Conservation (phyloP, 2,329 filamentous ascomycete species). For the Tolypocladium paradoxum region DNA sequence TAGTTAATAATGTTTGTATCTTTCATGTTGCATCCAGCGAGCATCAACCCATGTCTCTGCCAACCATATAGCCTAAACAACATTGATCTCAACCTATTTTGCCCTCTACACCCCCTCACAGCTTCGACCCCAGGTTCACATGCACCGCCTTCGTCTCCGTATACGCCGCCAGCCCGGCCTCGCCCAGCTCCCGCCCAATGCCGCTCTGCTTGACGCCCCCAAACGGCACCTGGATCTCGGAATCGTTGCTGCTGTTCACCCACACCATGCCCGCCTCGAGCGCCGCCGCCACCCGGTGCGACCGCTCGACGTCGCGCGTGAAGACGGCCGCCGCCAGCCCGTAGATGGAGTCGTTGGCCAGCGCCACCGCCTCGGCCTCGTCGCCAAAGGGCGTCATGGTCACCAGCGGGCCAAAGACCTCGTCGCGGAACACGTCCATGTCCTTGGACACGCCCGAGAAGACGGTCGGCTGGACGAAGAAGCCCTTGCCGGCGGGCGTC, state of each 20-base stretch:
- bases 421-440: conserved; percentile 35
- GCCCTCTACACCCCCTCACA: conserved; percentile 10
- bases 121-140: conserved; percentile 27
- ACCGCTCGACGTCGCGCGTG: conserved; percentile 42
- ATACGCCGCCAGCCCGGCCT: conserved; percentile 33
- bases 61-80: not conserved
- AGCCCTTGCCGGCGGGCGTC: conserved; percentile 25
- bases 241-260: conserved; percentile 38
- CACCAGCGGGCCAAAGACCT: conserved; percentile 35
- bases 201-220: conserved; percentile 38
- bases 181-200: conserved; percentile 34
- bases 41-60: not conserved
- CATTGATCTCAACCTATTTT: not conserved
- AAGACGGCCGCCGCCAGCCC: conserved; percentile 53
- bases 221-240: conserved; percentile 32
- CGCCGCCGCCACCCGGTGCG: conserved; percentile 38
- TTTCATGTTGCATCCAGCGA: not conserved
- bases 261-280: conserved; percentile 51
- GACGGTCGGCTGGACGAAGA: conserved; percentile 34
- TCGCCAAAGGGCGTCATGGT: conserved; percentile 30
- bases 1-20: not conserved
- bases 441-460: conserved; percentile 29
- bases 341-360: conserved; percentile 44
- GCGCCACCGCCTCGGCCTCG: conserved; percentile 28
- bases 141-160: conserved; percentile 34